Base-by-base conservation (phyloP, 768 basidiomycete species). In the Pisolithus albus region DNA sequence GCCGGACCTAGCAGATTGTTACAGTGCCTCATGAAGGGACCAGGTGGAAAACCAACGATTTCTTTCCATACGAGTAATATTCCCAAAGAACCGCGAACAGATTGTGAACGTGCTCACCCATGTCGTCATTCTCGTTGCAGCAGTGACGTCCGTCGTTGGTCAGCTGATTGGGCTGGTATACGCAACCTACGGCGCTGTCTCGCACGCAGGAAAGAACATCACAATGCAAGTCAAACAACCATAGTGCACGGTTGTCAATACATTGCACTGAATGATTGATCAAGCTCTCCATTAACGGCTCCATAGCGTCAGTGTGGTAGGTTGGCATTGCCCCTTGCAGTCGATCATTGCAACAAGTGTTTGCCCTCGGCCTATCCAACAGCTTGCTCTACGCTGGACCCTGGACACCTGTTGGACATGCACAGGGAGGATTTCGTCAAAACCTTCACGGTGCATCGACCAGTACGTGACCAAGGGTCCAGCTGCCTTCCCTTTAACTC, bases 311-410 rank as follows among this genome's bases (percentile, higher is more conserved):
- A 9, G 52, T 49, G 41, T 39, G 50, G 32, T 56, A 60, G 40
- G 52, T 60, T 30, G 59, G 59, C 19, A 60, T 57, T 36, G 55
- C 21, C 52, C 21, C 46, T 56, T 10, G 44, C 46, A 3, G 37
- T 56, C 21, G 13, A 51, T 18, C n/a, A 5, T 37, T 56, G 55
- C 55, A 18, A 1, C 21, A 51, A 54, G 49, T 2, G 24, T 23
- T 2, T 54, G 55, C 34, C 52, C 55, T n/a, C 32, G 23, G 13
- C 49, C 46, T 23, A 46, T 51, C 24, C 21, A 53, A 1, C 50
- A 42, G 18, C 52, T 60, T 8, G 4, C 44, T 55, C 5, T 55
- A 56, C 34, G 47, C 49, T 21, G 49, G 57, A 11, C 49, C 49
- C 26, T 56, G 47, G 49, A 52, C 43, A 4, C 55, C 49, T 15